Evolutionary conservation across 345 rosid species (phyloP).

Genomic region (Hibiscus trionum): DNA sequence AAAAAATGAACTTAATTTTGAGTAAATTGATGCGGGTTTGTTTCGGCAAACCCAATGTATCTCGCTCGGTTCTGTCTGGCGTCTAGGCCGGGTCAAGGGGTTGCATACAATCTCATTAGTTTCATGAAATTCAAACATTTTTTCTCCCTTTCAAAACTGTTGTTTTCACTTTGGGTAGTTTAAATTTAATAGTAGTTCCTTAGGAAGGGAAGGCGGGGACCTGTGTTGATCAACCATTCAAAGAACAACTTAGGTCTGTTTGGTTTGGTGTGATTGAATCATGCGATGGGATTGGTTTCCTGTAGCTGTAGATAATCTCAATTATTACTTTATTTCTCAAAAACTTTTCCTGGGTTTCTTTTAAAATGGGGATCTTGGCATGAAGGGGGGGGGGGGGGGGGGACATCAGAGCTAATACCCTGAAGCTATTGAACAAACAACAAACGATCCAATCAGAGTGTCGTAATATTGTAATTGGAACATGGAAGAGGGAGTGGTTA

Average conservation of each 20-base stretch:
- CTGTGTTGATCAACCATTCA: not conserved
- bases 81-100: no score
- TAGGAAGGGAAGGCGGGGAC: not conserved
- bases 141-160: not conserved
- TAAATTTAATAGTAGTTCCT: not conserved
- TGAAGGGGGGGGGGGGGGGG: no score
- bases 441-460: conserved; percentile 10
- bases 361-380: not conserved
- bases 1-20: no score
- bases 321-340: no score
- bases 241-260: not conserved
- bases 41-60: no score
- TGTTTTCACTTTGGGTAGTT: not conserved
- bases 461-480: not conserved
- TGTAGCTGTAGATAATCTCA: no score
- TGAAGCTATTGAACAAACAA: not conserved
- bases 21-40: no score
- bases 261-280: not conserved
- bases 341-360: not conserved
- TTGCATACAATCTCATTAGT: not conserved
- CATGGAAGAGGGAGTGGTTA: conserved; percentile 20
- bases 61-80: no score
- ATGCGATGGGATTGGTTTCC: no score
- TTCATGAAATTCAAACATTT: not conserved
- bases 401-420: no score